Evolutionary conservation across 768 basidiomycete species (phyloP).

Genomic region (Kwoniella shandongensis): DNA sequence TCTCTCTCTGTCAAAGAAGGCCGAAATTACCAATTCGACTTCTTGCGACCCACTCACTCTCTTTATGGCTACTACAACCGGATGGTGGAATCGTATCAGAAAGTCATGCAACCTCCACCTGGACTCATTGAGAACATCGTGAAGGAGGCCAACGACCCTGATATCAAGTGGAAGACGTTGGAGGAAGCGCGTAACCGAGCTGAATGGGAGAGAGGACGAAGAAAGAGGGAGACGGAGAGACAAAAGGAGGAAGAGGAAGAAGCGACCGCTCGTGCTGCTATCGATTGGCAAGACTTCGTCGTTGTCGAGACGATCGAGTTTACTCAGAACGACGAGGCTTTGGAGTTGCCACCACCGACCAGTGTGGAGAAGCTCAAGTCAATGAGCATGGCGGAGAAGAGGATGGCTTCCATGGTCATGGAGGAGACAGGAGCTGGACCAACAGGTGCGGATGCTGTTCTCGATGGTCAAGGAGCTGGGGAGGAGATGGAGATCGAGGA

Average conservation of each 20-base stretch:
- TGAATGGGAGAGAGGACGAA: constrained; percentile 81
- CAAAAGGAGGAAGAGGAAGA: constrained; percentile 92
- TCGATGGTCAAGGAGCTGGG: constrained; percentile 56
- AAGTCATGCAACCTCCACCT: constrained; percentile 78
- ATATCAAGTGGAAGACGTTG: constrained; percentile 73
- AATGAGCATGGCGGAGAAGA: constrained; percentile 95
- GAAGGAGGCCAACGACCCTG: constrained; percentile 62
- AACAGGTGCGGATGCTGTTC: constrained; percentile 57
- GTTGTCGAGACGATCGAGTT: constrained; percentile 87
- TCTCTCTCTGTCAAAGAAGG: constrained; percentile 84
- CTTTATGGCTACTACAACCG: constrained; percentile 96
- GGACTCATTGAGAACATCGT: constrained; percentile 71
- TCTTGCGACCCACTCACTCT: constrained; percentile 90
- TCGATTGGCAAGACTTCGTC: constrained; percentile 99
- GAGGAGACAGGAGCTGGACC: constrained; percentile 89
- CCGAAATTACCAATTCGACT: constrained; percentile 96
- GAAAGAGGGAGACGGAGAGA: constrained; percentile 79
- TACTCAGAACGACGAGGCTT: constrained; percentile 76
- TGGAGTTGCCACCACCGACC: constrained; percentile 93
- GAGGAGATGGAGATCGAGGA: constrained; percentile 72
- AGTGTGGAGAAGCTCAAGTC: constrained; percentile 89
- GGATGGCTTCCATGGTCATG: constrained; percentile 98
- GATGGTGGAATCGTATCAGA: constrained; percentile 92
- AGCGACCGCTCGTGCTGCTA: constrained; percentile 89
- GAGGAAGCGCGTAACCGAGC: constrained; percentile 74